phyloP scores from a whole-genome alignment of 179 eudicot species.

The Beta corolliflora region DNA sequence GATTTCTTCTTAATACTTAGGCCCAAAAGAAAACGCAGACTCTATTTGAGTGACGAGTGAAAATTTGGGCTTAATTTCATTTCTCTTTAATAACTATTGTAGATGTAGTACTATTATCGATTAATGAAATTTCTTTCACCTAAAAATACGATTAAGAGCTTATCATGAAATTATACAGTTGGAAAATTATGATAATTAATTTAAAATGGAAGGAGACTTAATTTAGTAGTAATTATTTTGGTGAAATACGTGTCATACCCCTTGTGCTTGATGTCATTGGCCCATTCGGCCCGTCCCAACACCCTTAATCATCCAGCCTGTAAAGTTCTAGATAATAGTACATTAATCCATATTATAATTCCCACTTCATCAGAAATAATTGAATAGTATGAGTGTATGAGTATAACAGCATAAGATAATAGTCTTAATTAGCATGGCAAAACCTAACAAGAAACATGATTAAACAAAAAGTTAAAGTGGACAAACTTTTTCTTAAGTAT shows the following conservation, averaged over 20 bases:
- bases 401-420: not conserved
- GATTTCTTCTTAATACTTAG: too few species aligned
- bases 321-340: slow-evolving; percentile 17
- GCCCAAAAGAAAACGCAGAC: too few species aligned
- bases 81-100: too few species aligned
- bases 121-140: too few species aligned
- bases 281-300: not conserved
- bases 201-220: too few species aligned
- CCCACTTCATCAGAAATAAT: slow-evolving; percentile 14
- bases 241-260: not conserved
- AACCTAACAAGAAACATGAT: slow-evolving; percentile 31
- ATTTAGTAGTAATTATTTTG: too few species aligned
- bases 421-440: slow-evolving; percentile 9
- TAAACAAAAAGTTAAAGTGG: slow-evolving; percentile 18
- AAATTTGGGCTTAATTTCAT: too few species aligned
- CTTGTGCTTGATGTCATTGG: slow-evolving; percentile 8
- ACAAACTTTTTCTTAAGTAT: slow-evolving; percentile 19
- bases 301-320: slow-evolving; percentile 19
- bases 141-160: too few species aligned
- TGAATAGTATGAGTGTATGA: not conserved
- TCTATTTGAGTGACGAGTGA: too few species aligned
- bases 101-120: too few species aligned
- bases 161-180: too few species aligned
- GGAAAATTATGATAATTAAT: too few species aligned
- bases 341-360: not conserved